phyloP scores from a whole-genome alignment of 768 basidiomycete genomes.

The Psilocybe sp. region DNA sequence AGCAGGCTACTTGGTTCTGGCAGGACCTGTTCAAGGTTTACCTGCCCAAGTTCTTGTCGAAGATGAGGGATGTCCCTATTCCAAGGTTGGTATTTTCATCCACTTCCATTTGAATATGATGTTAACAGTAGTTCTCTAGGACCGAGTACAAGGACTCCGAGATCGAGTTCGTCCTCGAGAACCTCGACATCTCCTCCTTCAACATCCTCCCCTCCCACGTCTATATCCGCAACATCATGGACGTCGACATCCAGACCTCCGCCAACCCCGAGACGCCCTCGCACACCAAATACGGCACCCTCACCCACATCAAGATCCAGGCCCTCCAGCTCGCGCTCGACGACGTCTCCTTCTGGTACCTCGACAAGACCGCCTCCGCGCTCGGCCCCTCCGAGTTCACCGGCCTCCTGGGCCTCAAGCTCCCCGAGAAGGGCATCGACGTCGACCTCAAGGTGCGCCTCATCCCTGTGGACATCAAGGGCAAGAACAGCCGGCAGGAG shows the following conservation, averaged over 20 bases:
- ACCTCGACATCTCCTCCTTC: conserved; percentile 67
- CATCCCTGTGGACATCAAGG: conserved; percentile 49
- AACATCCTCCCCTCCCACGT: conserved; percentile 67
- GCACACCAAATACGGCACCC: conserved; percentile 53
- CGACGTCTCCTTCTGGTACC: conserved; percentile 75
- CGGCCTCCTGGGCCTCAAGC: conserved; percentile 57
- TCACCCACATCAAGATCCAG: conserved; percentile 64
- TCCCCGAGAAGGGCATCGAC: conserved; percentile 68
- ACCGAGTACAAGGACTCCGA: conserved; percentile 70
- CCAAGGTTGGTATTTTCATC: conserved; percentile 45
- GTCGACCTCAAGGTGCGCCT: conserved; percentile 65
- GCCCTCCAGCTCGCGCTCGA: conserved; percentile 61
- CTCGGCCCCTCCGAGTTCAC: conserved; percentile 56
- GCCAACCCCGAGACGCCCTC: conserved; percentile 33
- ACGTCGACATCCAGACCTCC: conserved; percentile 43
- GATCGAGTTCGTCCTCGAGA: conserved; percentile 73
- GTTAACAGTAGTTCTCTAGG: conserved; percentile 29
- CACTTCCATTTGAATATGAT: neutral
- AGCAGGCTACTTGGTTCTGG: conserved; percentile 75
- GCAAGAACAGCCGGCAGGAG: conserved; percentile 37
- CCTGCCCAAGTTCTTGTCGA: conserved; percentile 50
- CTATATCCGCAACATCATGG: conserved; percentile 70
- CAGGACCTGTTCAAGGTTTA: conserved; percentile 82
- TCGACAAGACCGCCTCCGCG: conserved; percentile 50
- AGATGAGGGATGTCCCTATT: conserved; percentile 63